Conservation (phyloP, 257 asterid species). For the Nemophila menziesii region DNA sequence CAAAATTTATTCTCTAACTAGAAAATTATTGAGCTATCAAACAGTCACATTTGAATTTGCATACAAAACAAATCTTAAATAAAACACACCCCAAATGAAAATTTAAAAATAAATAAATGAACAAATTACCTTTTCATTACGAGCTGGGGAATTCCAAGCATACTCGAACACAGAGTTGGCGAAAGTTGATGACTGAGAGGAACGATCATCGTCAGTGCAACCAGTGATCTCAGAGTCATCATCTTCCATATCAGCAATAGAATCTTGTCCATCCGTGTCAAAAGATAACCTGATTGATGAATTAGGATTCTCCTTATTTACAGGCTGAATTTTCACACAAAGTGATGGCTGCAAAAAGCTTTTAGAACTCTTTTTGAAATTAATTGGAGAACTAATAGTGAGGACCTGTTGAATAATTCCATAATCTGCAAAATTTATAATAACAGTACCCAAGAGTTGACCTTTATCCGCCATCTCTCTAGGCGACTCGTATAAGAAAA, state of each 20-base stretch:
- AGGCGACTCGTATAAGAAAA: slow-evolving; percentile 59
- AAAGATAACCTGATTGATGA: slow-evolving; percentile 45
- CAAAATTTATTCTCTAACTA: no score
- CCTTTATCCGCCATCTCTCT: slow-evolving; percentile 55
- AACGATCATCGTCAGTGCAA: slow-evolving; percentile 57
- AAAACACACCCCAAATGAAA: no score
- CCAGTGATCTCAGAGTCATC: slow-evolving; percentile 35
- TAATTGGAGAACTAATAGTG: slow-evolving; percentile 40
- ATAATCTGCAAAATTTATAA: slow-evolving; percentile 61
- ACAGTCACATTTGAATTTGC: no score
- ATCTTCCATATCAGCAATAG: slow-evolving; percentile 24
- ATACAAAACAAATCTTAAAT: no score
- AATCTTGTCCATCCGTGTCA: slow-evolving; percentile 48
- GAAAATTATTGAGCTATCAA: no score
- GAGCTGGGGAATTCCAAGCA: slow-evolving; percentile 50
- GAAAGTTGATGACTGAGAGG: slow-evolving; percentile 58
- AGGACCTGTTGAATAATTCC: slow-evolving; percentile 40
- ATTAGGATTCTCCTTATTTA: slow-evolving; percentile 44
- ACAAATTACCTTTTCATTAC: slow-evolving; percentile 40
- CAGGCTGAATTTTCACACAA: slow-evolving; percentile 42
- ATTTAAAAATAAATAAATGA: slow-evolving; percentile 4
- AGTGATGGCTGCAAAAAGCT: slow-evolving; percentile 39
- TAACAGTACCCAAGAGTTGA: slow-evolving; percentile 54
- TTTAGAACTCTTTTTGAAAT: slow-evolving; percentile 48
- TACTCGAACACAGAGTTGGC: slow-evolving; percentile 40